Percentiles rank a stretch among this genome's conserved stretches.
Evolutionary conservation across 805 yeast species (phyloP).

Genomic region (Candida tallmaniae): DNA sequence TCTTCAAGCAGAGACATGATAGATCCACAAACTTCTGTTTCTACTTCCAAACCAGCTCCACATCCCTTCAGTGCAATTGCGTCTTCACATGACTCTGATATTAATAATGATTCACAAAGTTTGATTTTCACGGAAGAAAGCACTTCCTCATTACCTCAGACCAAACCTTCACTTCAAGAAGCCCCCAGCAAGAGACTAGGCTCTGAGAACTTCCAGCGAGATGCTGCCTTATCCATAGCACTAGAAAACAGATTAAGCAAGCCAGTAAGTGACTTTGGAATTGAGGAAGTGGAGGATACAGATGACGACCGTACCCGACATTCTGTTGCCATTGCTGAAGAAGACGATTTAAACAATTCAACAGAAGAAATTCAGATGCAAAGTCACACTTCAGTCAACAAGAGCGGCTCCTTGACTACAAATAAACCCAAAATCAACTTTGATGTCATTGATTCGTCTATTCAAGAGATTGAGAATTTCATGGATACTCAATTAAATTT

Average conservation of each 20-base stretch:
- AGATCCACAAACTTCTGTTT: background rate
- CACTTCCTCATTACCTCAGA: background rate
- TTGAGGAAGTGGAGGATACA: conserved; percentile 32
- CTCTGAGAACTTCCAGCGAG: conserved; percentile 22
- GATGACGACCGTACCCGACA: conserved; percentile 16
- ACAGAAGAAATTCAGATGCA: background rate
- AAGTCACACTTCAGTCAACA: background rate
- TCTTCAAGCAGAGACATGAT: background rate
- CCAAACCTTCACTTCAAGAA: background rate
- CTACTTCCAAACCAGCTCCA: background rate
- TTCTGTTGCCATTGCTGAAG: background rate
- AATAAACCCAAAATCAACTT: conserved; percentile 1
- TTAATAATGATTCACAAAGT: conserved; percentile 14
- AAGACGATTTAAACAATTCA: background rate
- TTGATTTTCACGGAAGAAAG: conserved; percentile 10
- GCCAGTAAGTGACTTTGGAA: conserved; percentile 20
- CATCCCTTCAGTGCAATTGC: conserved; percentile 5
- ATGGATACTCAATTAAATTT: conserved; percentile 31
- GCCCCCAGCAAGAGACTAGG: conserved; percentile 11
- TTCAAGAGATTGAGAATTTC: conserved; percentile 37
- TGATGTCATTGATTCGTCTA: conserved; percentile 26
- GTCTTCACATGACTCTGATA: conserved; percentile 6
- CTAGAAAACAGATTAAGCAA: conserved; percentile 18
- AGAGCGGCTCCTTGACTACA: background rate
- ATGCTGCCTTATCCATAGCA: conserved; percentile 22